Evolutionary conservation across 2,329 filamentous ascomycete genomes (phyloP), one percentile per base, ranked within the genome.

Genomic region (Arachnomyces sp.): DNA sequence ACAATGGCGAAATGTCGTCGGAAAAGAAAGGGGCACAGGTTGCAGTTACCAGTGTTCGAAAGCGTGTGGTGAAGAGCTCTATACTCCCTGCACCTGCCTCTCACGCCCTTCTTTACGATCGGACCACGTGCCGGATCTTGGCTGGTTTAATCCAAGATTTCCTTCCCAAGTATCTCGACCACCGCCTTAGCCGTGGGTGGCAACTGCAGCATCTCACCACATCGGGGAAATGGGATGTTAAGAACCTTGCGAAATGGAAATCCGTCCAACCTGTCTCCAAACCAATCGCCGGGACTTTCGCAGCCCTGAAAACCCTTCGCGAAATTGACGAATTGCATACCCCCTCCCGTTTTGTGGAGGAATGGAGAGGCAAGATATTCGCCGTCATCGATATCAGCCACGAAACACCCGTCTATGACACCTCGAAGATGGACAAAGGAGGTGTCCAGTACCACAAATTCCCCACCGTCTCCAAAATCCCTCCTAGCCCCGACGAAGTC

Each of bases 151-250:
- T 95, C 38, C 83, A 87, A 43, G 81, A 84, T 47, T 96, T 96
- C 54, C 72, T 95, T 18, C 72, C 78, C 13, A 71, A 73, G 2
- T 75, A 87, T 52, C 72, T 95, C 39, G 89, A 89, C 7, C 73
- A 79, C 7, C 79, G 88, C 7, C 74, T 95, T 11, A 84, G 80
- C 1, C 76, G 90, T 18, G 85, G 82, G 32, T 96, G 90, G 89
- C 90, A 96, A 62, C 71, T 96, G 12, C 84, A 90, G 52, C 82
- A 92, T 53, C 77, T 96, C 16, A 86, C 84, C 2, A 86, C 83
- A 2, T 84, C 88, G 50, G 89, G 89, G 2, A 96, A 96, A 65
- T 96, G 90, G 90, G 90, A 95, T 56, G 87, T 96, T 50, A 96
- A 96, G 66, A 96, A 96, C 55, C 72, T 95, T 8, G 79, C 76